Base-by-base conservation (phyloP, 345 rosid species). In the Clarkia xantiana region DNA sequence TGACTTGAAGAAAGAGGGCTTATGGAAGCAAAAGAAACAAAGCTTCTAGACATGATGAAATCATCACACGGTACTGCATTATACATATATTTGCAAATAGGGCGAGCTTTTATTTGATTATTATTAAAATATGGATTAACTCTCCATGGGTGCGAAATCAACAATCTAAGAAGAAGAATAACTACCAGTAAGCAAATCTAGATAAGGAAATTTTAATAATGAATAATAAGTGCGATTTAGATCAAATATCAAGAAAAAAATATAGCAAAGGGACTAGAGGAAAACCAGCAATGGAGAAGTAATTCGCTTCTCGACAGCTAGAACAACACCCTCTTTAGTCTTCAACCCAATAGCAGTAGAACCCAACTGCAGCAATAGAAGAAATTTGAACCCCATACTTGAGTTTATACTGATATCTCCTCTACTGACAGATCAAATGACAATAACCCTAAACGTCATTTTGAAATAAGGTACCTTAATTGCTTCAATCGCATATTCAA, bases 401-500 rank as follows among this genome's bases (percentile, higher is more conserved):
- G 53, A 29, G 36, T 29, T 4, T 15, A 10, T 56, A 34, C 16
- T 4, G 12, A 41, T 16, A 41, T 17, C 16, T 12, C 56, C 45
- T 12, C 41, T 20, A 40, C 4, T 12, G 42, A 10, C 14, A 44
- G 52, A 4, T 18, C 4, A 34, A 29, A 23, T 41, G 16, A 25
- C 29, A 29, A 43, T 9, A 19, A 25, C 11, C 0, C 14, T 6
- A 20, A 44, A 23, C 8, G 13, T 11, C 38, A 8, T 11, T 17
- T 17, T 3, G 13, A 10, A 12, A 40, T n/a, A 18, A 8, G n/a
- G 11, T 40, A 91, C 98, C 94, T 86, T 91, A 71, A 91, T 86
- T 56, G 98, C 96, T 73, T 91, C 96, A 61, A 91, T 86, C 22
- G 98, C 98, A 67, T 91, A 91, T 58, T 91, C 98, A 9, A 91